These are phyloP conservation scores for Sclerospora graminicola DNA, from an alignment of 352 stramenopile genomes.

Conservation along the genomic window DNA sequence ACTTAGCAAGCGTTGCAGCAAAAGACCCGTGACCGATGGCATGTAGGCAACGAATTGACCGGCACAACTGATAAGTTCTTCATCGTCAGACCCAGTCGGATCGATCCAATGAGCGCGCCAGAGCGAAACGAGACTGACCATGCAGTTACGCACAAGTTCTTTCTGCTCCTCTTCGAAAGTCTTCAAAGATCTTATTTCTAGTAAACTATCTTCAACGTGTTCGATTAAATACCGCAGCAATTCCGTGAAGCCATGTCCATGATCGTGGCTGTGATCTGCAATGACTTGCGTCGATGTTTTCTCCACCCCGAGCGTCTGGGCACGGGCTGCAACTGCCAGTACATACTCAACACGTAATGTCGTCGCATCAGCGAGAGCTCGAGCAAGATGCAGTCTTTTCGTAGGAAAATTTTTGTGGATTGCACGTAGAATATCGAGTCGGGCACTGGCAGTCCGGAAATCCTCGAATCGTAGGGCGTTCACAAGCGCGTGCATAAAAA, in stretches of 20 bases:
- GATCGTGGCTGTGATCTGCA: conserved; percentile 50
- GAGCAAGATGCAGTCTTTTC: conserved; percentile 59
- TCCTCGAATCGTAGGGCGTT: conserved; percentile 79
- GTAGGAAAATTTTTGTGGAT: conserved; percentile 72
- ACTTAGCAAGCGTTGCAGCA: conserved; percentile 46
- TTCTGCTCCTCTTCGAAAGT: conserved; percentile 19
- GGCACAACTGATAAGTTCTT: conserved; percentile 74
- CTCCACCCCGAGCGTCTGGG: conserved; percentile 50
- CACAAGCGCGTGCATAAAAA: conserved; percentile 71
- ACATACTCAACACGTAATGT: conserved; percentile 61
- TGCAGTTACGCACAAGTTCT: conserved; percentile 63
- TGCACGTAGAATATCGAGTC: conserved; percentile 74
- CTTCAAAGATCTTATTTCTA: not conserved
- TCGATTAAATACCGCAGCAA: conserved; percentile 78
- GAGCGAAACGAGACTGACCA: conserved; percentile 48
- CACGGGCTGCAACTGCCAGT: conserved; percentile 27
- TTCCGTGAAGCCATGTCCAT: conserved; percentile 75
- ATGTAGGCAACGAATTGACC: conserved; percentile 83
- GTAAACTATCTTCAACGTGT: conserved; percentile 41
- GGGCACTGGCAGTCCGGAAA: conserved; percentile 71
- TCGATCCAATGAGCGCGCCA: conserved; percentile 75
- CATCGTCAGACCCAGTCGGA: conserved; percentile 59
- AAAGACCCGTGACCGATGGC: conserved; percentile 33
- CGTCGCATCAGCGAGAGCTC: conserved; percentile 64
- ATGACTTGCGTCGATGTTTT: conserved; percentile 32